phyloP scores from a whole-genome alignment of 306 rosid genomes.

The Acmispon strigosus region DNA sequence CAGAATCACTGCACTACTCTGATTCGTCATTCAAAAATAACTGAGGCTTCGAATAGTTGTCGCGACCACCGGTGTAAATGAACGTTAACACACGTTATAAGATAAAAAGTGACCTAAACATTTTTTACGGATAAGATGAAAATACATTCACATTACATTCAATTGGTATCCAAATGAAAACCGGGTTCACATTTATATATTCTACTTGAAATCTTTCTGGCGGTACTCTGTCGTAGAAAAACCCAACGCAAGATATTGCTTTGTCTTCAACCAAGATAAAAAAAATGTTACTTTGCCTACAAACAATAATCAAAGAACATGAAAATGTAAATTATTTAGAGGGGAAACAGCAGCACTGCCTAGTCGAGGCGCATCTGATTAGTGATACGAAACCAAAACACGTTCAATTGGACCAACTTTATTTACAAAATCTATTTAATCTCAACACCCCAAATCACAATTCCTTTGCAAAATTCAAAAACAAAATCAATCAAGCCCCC shows the following conservation, averaged over 20 bases:
- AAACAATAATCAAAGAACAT: slow-evolving; percentile 20
- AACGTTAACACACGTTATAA: too few species aligned
- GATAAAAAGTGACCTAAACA: too few species aligned
- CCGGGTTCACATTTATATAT: not conserved
- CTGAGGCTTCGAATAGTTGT: too few species aligned
- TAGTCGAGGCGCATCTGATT: slow-evolving; percentile 65
- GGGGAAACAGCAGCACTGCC: slow-evolving; percentile 18
- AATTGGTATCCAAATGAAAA: too few species aligned
- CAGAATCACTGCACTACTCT: not conserved
- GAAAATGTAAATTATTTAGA: slow-evolving; percentile 9
- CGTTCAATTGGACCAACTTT: slow-evolving; percentile 45
- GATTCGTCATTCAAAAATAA: not conserved
- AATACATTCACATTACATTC: not conserved
- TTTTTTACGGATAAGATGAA: too few species aligned
- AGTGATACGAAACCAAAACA: slow-evolving; percentile 27
- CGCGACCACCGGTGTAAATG: too few species aligned
- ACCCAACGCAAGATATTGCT: slow-evolving; percentile 16
- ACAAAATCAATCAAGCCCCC: slow-evolving; percentile 18
- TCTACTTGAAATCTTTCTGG: not conserved
- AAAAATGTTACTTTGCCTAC: slow-evolving; percentile 16
- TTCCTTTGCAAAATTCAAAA: slow-evolving; percentile 14
- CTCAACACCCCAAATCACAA: not conserved
- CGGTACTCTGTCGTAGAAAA: slow-evolving; percentile 21
- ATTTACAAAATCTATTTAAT: slow-evolving; percentile 12
- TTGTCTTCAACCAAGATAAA: slow-evolving; percentile 15